A percentile compares a stretch with the other conserved stretches of the same genome.
phyloP scores from a whole-genome alignment of 345 rosid species.

The Moricandia moricandioides region DNA sequence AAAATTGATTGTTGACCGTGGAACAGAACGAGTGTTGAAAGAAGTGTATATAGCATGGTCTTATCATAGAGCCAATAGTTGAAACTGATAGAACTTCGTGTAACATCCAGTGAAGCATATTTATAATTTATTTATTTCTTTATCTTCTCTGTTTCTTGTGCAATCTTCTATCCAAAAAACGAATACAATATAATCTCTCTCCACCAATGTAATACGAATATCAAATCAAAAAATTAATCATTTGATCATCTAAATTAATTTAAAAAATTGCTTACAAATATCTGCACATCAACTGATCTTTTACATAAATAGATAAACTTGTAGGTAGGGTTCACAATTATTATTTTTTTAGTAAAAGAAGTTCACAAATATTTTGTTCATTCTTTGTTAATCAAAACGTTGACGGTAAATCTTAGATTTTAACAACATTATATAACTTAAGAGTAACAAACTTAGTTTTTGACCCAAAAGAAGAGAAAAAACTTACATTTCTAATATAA shows the following conservation, averaged over 20 bases:
- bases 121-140: background rate
- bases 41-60: slow-evolving; percentile 28
- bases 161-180: background rate
- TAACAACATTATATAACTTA: background rate
- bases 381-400: too few relatives aligned
- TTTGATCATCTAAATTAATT: background rate
- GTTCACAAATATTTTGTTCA: too few relatives aligned
- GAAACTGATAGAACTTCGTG: background rate
- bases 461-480: background rate
- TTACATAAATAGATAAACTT: background rate
- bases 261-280: background rate
- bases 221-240: background rate
- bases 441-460: background rate
- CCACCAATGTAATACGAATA: background rate
- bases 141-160: background rate
- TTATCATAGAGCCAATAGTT: slow-evolving; percentile 25
- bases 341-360: background rate
- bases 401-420: background rate
- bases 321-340: background rate
- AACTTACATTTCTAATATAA: background rate
- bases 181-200: background rate
- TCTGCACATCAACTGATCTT: background rate
- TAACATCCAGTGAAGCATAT: slow-evolving; percentile 9
- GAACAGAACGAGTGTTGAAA: slow-evolving; percentile 30
- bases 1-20: slow-evolving; percentile 32